Evolutionary conservation across 2,329 filamentous ascomycete genomes (phyloP), one percentile per base, ranked within the genome.

Genomic region (Aphanocladium album): DNA sequence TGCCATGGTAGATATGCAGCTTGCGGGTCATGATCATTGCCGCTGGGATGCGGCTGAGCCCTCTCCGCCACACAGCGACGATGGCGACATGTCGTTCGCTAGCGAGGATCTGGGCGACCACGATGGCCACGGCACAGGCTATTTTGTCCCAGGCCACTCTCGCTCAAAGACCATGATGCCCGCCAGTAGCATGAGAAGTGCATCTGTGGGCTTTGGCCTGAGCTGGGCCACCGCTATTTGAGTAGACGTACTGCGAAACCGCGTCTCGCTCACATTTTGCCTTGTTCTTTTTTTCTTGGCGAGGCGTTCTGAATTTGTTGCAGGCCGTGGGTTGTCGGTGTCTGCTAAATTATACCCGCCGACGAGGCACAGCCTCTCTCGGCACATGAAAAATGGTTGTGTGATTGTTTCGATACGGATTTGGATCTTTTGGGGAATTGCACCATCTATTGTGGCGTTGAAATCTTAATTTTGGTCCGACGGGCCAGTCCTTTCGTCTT

Each of bases 1-100:
- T 63, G 85, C 85, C 12, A 76, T 85, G 69, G 79, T 81, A 60
- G 85, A 88, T 67, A 89, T 89, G 83, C 80, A 83, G 69, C 80
- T 85, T 51, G 85, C 85, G 7, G 83, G 66, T 8, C 69, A 68
- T 19, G 69, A 75, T 45, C 63, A 65, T n/a, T 46, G 41, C 35
- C 66, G 67, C 41, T 69, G 67, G 65, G 64, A 68, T 12, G 27
- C 63, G n/a, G 64, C 66, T 47, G 66, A 70, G 56, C 69, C 66
- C 50, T 70, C 69, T 12, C 70, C 70, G 14, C 71, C 69, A 9
- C 69, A 72, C 60, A 71, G 68, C 60, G 57, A 62, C n/a, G 63
- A 65, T 11, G 69, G 68, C 62, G 68, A 68, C 30, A 19, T 43
- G 30, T 25, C 19, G 35, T 19, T 49, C 21, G 33, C 55, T 41